Evolutionary conservation across 2,329 filamentous ascomycete species (phyloP).

Genomic region (Fusarium brevicatenulatum): DNA sequence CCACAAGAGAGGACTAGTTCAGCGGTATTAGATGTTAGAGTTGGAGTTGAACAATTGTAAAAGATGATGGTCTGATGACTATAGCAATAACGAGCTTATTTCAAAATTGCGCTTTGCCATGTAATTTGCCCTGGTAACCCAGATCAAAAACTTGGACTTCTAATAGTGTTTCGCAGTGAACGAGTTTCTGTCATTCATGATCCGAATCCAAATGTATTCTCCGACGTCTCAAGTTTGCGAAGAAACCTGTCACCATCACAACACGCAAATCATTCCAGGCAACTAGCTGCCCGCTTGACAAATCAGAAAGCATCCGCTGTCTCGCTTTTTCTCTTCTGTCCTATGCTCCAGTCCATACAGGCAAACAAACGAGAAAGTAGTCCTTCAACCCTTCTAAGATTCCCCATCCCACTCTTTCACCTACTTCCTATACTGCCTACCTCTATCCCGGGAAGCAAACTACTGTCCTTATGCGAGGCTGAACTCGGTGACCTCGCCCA

Average conservation of each 20-base stretch:
- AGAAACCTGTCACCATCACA: neutral
- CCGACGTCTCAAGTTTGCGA: neutral
- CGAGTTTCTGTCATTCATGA: neutral
- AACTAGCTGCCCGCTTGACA: conserved; percentile 21
- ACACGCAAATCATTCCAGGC: neutral
- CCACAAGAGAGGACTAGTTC: conserved; percentile 6
- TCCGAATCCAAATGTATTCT: neutral
- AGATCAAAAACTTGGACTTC: neutral
- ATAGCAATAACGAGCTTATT: neutral
- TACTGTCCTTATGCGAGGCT: conserved; percentile 67
- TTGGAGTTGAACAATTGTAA: conserved; percentile 36
- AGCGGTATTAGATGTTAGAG: conserved; percentile 35
- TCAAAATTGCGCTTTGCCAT: neutral
- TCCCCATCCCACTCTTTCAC: neutral
- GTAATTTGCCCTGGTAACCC: neutral
- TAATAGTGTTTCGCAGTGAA: neutral
- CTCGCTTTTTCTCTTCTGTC: conserved; percentile 31
- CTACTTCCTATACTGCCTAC: neutral
- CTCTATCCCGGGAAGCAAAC: neutral
- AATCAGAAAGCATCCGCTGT: conserved; percentile 29
- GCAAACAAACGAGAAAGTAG: conserved; percentile 1
- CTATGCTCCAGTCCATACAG: conserved; percentile 8
- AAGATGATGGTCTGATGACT: conserved; percentile 28
- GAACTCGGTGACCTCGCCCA: conserved; percentile 84
- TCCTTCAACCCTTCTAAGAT: neutral